Evolutionary conservation across 2,329 filamentous ascomycete species (phyloP).

Genomic region (Phialocephala sp.): DNA sequence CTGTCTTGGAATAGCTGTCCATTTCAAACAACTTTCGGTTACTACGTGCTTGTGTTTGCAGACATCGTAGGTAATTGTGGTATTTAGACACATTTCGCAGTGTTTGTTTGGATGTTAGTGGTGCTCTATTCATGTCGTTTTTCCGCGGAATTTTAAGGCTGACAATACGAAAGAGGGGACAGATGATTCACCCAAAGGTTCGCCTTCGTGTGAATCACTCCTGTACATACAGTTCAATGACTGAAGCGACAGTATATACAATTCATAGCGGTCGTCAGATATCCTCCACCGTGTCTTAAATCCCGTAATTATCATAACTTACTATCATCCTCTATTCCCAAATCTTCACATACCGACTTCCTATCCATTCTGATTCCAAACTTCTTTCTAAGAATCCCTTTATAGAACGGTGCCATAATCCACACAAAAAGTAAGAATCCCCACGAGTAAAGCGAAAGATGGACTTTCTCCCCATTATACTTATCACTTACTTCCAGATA

Average conservation of each 20-base stretch:
- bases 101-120: background rate
- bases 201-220: background rate
- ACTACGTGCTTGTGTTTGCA: background rate
- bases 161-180: background rate
- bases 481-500: conserved; percentile 65
- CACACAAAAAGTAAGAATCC: conserved; percentile 29
- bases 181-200: background rate
- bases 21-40: too few species aligned
- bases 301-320: conserved; percentile 2
- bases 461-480: conserved; percentile 37
- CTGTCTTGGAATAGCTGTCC: background rate
- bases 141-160: background rate
- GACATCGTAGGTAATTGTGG: background rate
- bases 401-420: conserved; percentile 31
- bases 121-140: background rate
- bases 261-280: conserved; percentile 1
- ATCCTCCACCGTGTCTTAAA: background rate
- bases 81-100: background rate
- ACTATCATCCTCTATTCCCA: conserved; percentile 9
- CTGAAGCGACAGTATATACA: background rate
- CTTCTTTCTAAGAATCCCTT: conserved; percentile 31
- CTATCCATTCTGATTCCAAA: conserved; percentile 23
- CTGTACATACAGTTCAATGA: background rate
- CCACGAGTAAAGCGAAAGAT: conserved; percentile 21
- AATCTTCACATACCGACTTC: background rate